Conservation (phyloP, 768 basidiomycete genomes). For the Mycena metata region DNA sequence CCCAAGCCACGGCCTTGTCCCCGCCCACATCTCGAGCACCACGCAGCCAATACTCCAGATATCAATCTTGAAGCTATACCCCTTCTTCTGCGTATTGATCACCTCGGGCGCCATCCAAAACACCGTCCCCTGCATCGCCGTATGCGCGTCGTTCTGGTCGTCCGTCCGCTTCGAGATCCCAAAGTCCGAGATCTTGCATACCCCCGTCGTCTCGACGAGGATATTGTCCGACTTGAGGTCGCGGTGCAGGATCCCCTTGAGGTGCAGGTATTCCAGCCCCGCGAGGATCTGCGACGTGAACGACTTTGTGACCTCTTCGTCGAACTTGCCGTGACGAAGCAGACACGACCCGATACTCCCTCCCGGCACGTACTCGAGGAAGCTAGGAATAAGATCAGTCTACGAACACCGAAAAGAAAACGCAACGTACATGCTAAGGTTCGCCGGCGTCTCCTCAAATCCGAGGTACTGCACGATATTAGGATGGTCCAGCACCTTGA, state of each 20-base stretch:
- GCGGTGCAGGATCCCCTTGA: conserved; percentile 91
- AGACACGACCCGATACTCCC: conserved; percentile 94
- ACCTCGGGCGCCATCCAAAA: conserved; percentile 99
- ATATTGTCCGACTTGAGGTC: conserved; percentile 99
- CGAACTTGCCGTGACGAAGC: conserved; percentile 92
- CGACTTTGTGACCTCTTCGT: conserved; percentile 91
- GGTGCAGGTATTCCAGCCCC: conserved; percentile 94
- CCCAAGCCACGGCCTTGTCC: conserved; percentile 93
- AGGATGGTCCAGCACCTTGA: conserved; percentile 97
- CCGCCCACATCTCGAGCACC: conserved; percentile 99
- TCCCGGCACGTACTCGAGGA: conserved; percentile 98
- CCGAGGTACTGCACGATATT: conserved; percentile 98
- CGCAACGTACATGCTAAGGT: conserved; percentile 88
- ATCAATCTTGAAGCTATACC: conserved; percentile 97
- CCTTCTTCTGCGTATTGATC: conserved; percentile 86
- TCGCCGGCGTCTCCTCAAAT: conserved; percentile 89
- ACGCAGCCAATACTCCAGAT: conserved; percentile 99
- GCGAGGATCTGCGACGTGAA: conserved; percentile 93
- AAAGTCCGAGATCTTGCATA: conserved; percentile 98
- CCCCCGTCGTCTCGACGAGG: conserved; percentile 90
- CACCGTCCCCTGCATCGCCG: conserved; percentile 97
- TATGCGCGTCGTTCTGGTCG: conserved; percentile 87
- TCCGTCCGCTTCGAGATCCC: conserved; percentile 98
- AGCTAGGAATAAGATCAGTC: conserved; percentile 62
- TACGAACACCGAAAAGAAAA: conserved; percentile 1